phyloP scores from a whole-genome alignment of 192 early-diverging fungal species.

The Backusella sp. region DNA sequence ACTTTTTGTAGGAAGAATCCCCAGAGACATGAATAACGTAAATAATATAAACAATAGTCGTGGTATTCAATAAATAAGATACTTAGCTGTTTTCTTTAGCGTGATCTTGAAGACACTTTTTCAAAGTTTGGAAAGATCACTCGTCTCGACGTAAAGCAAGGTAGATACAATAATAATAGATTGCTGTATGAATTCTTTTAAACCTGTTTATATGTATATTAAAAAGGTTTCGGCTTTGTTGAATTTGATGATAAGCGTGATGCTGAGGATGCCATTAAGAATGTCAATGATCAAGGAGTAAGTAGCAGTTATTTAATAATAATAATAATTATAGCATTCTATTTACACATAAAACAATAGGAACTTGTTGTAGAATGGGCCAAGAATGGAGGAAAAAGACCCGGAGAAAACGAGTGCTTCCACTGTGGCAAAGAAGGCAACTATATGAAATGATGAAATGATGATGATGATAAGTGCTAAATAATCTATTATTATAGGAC shows the following conservation, averaged over 20 bases:
- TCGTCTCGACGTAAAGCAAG: slow-evolving; percentile 56
- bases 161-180: slow-evolving; percentile 19
- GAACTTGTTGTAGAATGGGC: slow-evolving; percentile 55
- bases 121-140: slow-evolving; percentile 55
- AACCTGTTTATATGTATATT: neutral
- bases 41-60: neutral
- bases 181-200: neutral
- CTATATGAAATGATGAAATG: neutral
- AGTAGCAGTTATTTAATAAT: slow-evolving; percentile 19
- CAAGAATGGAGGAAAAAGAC: slow-evolving; percentile 53
- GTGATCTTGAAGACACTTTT: slow-evolving; percentile 53
- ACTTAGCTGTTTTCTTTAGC: slow-evolving; percentile 23
- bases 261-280: slow-evolving; percentile 49
- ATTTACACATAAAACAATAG: neutral
- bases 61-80: neutral
- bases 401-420: slow-evolving; percentile 50
- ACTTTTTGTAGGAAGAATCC: slow-evolving; percentile 47
- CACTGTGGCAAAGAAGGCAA: slow-evolving; percentile 33
- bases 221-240: slow-evolving; percentile 49
- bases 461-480: neutral
- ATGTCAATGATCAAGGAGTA: slow-evolving; percentile 39
- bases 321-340: neutral
- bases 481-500: slow-evolving; percentile 33
- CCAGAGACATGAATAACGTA: slow-evolving; percentile 40
- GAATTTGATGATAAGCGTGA: slow-evolving; percentile 48